Base-by-base conservation (phyloP, 768 basidiomycete genomes). In the Clavaria fumosa region DNA sequence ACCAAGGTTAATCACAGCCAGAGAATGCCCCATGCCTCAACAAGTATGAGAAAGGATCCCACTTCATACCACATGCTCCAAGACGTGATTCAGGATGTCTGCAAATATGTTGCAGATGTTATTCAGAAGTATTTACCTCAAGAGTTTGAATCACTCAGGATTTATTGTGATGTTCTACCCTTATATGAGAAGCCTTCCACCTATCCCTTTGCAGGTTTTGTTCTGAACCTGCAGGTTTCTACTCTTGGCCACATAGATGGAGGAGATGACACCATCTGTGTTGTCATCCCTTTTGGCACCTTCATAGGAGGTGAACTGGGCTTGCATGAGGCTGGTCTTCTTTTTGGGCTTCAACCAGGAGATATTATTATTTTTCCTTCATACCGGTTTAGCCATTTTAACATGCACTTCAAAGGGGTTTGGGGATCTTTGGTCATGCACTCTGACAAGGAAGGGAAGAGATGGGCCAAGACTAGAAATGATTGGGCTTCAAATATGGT, bases 401-500 rank as follows among this genome's bases (percentile, higher is more conserved):
- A 55, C 26, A 20, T 46, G 14, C 43, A 48, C 22, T 50, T 42
- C n/a, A 34, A 39, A 18, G 51, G 51, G 2, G 19, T 39, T 18
- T 23, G 45, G 20, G 40, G 33, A 1, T 52, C 51, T 20, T 23
- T 52, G 0, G 50, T 52, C 21, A 30, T 50, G 17, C 50, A 52
- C 31, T 43, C 50, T 0, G 50, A 52, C 22, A 18, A 28, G 14
- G 26, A 28, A 14, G 26, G 9, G 23, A 18, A 23, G 35, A 7
- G 62, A 62, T n/a, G 56, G 57, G 34, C 54, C 60, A 34, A 42
- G 37, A 24, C 35, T 50, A 50, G 61, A 65, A 44, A 7, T 27
- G 7, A 36, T 58, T 50, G 50, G 70, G 72, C 14, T 53, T 71
- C 18, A 61, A 69, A 12, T 69, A 71, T 76, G 14, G 63, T n/a